Evolutionary conservation across 495 filamentous ascomycete genomes (phyloP), one percentile per base, ranked within the genome.

Genomic region (Hypoxylon lienhwacheense): DNA sequence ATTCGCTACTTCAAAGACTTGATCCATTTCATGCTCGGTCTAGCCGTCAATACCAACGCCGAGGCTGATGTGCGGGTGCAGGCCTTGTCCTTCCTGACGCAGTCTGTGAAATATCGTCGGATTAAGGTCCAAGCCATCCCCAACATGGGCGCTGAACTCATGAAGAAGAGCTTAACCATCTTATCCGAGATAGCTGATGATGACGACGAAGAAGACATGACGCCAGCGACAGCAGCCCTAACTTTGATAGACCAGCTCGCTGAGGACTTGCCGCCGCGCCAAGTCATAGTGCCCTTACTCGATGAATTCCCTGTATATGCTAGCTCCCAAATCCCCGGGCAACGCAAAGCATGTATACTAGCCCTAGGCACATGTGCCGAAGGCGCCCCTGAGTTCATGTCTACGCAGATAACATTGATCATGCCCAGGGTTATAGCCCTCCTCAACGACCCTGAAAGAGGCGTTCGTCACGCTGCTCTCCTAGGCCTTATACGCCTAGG

Each of bases 381-480:
- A 73, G 93, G 93, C 55, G 95, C 93, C 26, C 93, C 93, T 5
- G 93, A 97, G 63, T 97, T 97, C 72, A 86, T 97, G 61, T 87
- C 85, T 53, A 93, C 90, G 6, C 91, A 97, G 76, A 80, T 95
- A 64, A 78, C 84, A 64, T 82, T 85, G 54, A 86, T 96, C 65
- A 85, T 97, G 71, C 95, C 93, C 28, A 78, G 88, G 48, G 84
- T 97, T 48, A 77, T 97, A 34, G 84, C 84, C 65, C 81, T 98
- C 5, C 81, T 98, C 14, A 85, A 87, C 59, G 93, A 98, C 61
- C 77, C 79, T 3, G 90, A 90, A 43, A 73, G 82, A 55, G 84
- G 85, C 65, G 93, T 98, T 43, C 82, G 93, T 34, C 86, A 91
- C 66, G 87, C 91, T 29, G 85, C 93, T 24, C 73, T 98, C 39